Conservation (phyloP, 768 basidiomycete species). For the Suillus placidus region DNA sequence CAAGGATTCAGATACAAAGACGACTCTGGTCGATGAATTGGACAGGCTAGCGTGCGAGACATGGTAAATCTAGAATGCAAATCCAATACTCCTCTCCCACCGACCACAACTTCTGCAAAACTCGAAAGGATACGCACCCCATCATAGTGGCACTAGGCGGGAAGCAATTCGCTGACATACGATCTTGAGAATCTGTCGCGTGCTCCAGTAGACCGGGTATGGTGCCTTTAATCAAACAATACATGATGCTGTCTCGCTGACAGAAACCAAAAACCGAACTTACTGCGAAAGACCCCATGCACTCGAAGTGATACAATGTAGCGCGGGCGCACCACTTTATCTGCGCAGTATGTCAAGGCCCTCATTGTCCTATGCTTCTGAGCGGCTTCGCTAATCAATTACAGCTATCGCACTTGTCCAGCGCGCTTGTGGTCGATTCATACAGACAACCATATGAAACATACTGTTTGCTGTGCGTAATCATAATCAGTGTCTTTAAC, state of each 20-base stretch:
- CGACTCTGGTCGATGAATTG: slow-evolving; percentile 1
- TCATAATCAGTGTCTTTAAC: background rate
- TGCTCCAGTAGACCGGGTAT: background rate
- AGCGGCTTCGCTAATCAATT: background rate
- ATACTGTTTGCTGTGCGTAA: background rate
- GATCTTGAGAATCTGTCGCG: background rate
- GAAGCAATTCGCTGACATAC: background rate
- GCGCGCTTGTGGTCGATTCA: background rate
- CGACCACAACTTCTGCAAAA: slow-evolving; percentile 4
- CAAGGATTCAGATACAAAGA: background rate
- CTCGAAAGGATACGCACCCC: background rate
- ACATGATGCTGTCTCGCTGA: background rate
- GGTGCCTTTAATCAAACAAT: background rate
- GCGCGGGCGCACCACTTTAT: background rate
- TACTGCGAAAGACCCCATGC: background rate
- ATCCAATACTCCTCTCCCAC: slow-evolving; percentile 2
- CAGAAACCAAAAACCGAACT: background rate
- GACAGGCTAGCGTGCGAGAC: background rate
- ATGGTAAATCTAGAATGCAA: slow-evolving; percentile 1
- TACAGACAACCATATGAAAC: background rate
- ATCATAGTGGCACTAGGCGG: background rate
- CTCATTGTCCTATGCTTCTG: background rate
- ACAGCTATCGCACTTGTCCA: background rate
- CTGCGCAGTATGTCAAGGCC: background rate
- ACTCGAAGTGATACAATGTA: background rate